Base-by-base conservation (phyloP, 345 rosid genomes). In the Ricinus communis region DNA sequence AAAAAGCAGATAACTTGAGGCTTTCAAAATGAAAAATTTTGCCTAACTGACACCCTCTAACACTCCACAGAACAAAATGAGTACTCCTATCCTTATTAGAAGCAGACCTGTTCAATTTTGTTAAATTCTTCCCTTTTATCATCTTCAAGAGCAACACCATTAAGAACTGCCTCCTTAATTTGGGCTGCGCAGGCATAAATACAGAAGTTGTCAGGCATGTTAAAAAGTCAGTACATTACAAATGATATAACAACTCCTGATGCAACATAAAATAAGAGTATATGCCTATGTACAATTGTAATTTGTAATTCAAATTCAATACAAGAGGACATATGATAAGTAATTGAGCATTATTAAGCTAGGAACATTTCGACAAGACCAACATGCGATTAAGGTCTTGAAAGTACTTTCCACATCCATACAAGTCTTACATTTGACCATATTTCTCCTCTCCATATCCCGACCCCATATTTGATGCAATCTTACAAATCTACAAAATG, bases 121-220 rank as follows among this genome's bases (percentile, higher is more conserved):
- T 93, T 93, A 68, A 93, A 93, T 68, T 89, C 82, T 45, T 85
- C 91, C 80, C 91, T 85, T 82, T 93, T 83, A 61, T 82, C 91
- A 62, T 90, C 98, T 74, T 90, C 93, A 71, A 94, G 91, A 74
- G 96, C 85, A 73, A 94, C 93, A 84, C 98, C 98, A 68, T 66
- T 85, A 46, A 91, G 98, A 80, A 93, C 84, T 38, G 98, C 98
- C 68, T 90, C 90, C 88, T 87, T 90, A 57, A 91, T 82, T 85
- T 82, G 86, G 16, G 78, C 92, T 89, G 93, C 36, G 70, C 66
- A 71, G 19, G 56, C 62, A 80, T 28, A 68, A 70, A 69, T 33
- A 24, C 43, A 61, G 71, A 30, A 47, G 60, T 74, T 41, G 75
- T 71, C 43, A 66, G 54, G 58, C 40, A 69, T 60, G 64, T 33